phyloP scores from a whole-genome alignment of 345 rosid genomes.

The Sisymbrium irio region DNA sequence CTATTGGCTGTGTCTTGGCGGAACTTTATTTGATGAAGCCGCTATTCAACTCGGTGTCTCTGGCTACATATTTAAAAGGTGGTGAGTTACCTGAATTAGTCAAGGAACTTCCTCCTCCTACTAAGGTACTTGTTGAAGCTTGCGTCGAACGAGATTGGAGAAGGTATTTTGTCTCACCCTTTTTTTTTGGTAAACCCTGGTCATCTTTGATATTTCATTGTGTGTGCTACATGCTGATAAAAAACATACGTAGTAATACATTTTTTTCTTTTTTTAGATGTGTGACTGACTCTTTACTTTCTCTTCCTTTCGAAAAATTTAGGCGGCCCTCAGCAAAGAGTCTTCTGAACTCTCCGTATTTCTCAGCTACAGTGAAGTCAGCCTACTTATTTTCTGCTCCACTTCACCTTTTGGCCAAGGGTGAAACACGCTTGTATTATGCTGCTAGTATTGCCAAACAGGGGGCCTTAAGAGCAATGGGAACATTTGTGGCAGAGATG shows the following conservation, averaged over 20 bases:
- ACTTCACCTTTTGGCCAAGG: slow-evolving; percentile 69
- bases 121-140: slow-evolving; percentile 68
- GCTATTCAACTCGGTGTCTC: slow-evolving; percentile 66
- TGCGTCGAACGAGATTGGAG: slow-evolving; percentile 68
- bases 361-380: slow-evolving; percentile 74
- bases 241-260: not conserved
- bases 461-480: slow-evolving; percentile 86
- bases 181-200: slow-evolving; percentile 2
- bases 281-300: slow-evolving; percentile 21
- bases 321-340: slow-evolving; percentile 87
- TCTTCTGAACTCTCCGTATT: slow-evolving; percentile 83
- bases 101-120: slow-evolving; percentile 72
- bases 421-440: slow-evolving; percentile 64
- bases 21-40: slow-evolving; percentile 77
- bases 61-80: slow-evolving; percentile 46
- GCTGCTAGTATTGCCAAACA: slow-evolving; percentile 82
- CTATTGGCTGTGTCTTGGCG: slow-evolving; percentile 78
- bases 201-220: not conserved
- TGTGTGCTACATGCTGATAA: slow-evolving; percentile 19
- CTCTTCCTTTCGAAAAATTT: slow-evolving; percentile 31
- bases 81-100: slow-evolving; percentile 55
- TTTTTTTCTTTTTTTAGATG: not conserved
- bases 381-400: slow-evolving; percentile 83
- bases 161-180: slow-evolving; percentile 44
- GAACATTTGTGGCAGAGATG: slow-evolving; percentile 79